Percentiles rank a stretch among this genome's conserved stretches.
Evolutionary conservation across 2,329 filamentous ascomycete species (phyloP).

Genomic region (Ascocoryne sarcoides): DNA sequence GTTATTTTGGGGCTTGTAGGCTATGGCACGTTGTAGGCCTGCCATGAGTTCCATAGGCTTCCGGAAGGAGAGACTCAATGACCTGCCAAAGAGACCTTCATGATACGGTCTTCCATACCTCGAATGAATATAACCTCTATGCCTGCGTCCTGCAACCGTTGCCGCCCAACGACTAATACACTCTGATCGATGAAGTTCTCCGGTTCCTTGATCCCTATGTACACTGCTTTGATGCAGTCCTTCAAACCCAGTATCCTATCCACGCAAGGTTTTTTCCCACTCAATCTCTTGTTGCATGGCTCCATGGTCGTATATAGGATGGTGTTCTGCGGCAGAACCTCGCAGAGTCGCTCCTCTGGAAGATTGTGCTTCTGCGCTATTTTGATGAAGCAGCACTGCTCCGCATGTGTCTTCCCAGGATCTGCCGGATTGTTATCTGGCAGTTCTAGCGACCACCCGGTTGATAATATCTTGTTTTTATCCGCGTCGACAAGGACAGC

Average conservation of each 20-base stretch:
- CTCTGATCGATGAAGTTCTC: conserved; percentile 80
- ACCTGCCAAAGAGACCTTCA: conserved; percentile 71
- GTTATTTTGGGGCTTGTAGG: too few relatives aligned
- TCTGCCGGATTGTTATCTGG: conserved; percentile 28
- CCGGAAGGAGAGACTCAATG: too few relatives aligned
- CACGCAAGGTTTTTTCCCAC: conserved; percentile 66
- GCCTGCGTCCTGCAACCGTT: conserved; percentile 44
- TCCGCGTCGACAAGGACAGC: conserved; percentile 62
- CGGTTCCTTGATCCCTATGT: conserved; percentile 62
- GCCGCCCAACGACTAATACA: conserved; percentile 38
- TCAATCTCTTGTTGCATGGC: conserved; percentile 63
- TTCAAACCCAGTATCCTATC: conserved; percentile 59
- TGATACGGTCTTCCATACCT: conserved; percentile 70
- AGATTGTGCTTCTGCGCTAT: conserved; percentile 40
- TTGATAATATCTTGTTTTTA: conserved; percentile 54
- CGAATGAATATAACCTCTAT: conserved; percentile 62
- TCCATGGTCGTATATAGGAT: conserved; percentile 87
- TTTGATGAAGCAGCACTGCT: conserved; percentile 81
- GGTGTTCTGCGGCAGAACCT: conserved; percentile 43
- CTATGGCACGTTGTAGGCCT: too few relatives aligned
- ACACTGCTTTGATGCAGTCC: conserved; percentile 57
- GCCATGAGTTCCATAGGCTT: too few relatives aligned
- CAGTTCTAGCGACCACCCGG: conserved; percentile 82
- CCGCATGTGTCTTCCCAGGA: conserved; percentile 81
- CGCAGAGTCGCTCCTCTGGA: conserved; percentile 43